These are phyloP conservation scores for Coriolopsis trogii DNA, from an alignment of 1,284 basidiomycete genomes.

Conservation along the genomic window DNA sequence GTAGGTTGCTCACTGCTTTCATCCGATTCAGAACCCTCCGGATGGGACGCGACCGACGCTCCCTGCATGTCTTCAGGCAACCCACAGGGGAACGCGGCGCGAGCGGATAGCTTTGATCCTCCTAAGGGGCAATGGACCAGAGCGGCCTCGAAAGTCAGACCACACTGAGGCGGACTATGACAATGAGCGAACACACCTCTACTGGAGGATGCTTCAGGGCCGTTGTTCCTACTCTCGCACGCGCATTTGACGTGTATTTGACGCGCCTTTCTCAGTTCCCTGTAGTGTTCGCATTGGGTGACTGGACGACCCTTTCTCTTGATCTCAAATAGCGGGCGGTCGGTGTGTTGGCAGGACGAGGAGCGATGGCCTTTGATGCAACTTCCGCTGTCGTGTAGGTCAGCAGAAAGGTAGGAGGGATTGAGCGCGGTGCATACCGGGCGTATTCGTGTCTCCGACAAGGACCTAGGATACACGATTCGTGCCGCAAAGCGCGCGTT, in stretches of 20 bases:
- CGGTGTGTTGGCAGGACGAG: constrained; percentile 75
- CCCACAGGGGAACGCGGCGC: constrained; percentile 74
- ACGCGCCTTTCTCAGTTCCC: constrained; percentile 74
- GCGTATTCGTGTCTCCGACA: constrained; percentile 83
- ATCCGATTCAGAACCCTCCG: constrained; percentile 56
- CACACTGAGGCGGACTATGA: constrained; percentile 2
- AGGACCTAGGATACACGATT: constrained; percentile 54
- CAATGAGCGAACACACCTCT: constrained; percentile 51
- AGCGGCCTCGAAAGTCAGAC: constrained; percentile 50
- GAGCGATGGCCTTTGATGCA: constrained; percentile 87
- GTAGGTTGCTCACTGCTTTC: constrained; percentile 49
- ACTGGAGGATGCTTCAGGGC: constrained; percentile 31
- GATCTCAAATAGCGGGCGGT: constrained; percentile 78
- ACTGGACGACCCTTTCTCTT: constrained; percentile 82
- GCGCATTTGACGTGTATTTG: constrained; percentile 74
- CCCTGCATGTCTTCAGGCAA: constrained; percentile 61
- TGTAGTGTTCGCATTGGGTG: constrained; percentile 78
- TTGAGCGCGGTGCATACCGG: constrained; percentile 57
- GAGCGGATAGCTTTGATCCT: constrained; percentile 56
- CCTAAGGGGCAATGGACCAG: constrained; percentile 40
- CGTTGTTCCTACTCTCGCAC: constrained; percentile 42
- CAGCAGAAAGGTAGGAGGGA: not conserved
- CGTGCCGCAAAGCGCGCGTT: constrained; percentile 37
- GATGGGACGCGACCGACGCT: constrained; percentile 55
- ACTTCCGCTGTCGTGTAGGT: constrained; percentile 63